Evolutionary conservation across 169 alveolate genomes (phyloP).

Genomic region (Perkinsus olseni): DNA sequence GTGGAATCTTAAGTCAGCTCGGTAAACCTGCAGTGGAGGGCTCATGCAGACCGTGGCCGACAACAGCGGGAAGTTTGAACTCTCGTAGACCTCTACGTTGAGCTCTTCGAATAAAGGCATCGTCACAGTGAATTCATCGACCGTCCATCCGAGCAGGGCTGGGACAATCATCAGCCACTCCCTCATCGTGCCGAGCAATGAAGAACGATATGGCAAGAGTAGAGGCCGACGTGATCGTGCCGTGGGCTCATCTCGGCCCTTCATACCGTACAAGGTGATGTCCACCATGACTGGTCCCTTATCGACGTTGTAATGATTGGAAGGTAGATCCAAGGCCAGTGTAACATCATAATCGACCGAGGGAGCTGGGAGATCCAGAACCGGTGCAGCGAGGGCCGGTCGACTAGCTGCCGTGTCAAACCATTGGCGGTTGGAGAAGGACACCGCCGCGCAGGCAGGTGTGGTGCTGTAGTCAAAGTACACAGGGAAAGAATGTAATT

Average conservation of each 20-base stretch:
- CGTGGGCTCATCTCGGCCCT: neutral
- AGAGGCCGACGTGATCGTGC: neutral
- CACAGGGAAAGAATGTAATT: neutral
- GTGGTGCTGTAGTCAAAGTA: neutral
- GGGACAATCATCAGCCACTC: neutral
- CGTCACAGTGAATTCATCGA: neutral
- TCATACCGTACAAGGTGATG: neutral
- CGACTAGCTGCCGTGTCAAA: neutral
- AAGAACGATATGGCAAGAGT: neutral
- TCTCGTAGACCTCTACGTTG: neutral
- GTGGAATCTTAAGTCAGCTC: neutral
- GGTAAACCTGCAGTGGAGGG: neutral
- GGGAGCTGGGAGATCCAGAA: neutral
- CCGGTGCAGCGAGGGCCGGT: neutral
- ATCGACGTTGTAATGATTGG: neutral
- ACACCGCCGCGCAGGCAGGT: neutral
- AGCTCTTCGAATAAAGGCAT: neutral
- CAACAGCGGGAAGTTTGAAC: neutral
- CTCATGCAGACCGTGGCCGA: neutral
- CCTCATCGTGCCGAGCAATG: neutral
- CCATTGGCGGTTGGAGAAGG: neutral
- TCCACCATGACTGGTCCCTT: neutral
- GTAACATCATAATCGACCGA: neutral
- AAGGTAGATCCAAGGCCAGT: neutral
- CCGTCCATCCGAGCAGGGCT: neutral